These are phyloP conservation scores for Amanita muscaria DNA, from an alignment of 768 basidiomycete genomes.

Conservation along the genomic window DNA sequence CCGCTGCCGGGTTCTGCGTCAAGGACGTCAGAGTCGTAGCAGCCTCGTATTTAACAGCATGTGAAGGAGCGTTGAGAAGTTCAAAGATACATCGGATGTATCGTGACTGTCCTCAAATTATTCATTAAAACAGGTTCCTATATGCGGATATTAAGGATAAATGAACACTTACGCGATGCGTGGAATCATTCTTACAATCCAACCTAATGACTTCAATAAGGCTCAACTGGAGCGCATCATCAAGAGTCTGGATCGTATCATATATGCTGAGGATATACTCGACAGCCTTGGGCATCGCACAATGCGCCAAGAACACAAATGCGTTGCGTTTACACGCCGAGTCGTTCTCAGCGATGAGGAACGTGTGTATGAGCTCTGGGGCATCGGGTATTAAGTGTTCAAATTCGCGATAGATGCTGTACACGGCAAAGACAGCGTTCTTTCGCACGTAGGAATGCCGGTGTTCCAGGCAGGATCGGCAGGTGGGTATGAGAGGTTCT, in stretches of 20 bases:
- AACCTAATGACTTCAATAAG: slow-evolving; percentile 88
- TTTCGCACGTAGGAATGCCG: slow-evolving; percentile 97
- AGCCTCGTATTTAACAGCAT: slow-evolving; percentile 96
- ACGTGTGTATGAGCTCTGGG: slow-evolving; percentile 91
- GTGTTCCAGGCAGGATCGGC: slow-evolving; percentile 91
- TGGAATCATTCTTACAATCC: slow-evolving; percentile 81
- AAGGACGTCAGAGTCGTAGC: slow-evolving; percentile 90
- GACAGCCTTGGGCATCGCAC: slow-evolving; percentile 83
- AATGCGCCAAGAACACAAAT: slow-evolving; percentile 86
- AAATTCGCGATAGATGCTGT: slow-evolving; percentile 89
- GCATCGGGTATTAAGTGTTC: slow-evolving; percentile 95
- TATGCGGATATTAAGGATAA: neutral
- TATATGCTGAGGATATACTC: slow-evolving; percentile 84
- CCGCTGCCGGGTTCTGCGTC: slow-evolving; percentile 91
- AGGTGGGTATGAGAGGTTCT: slow-evolving; percentile 91
- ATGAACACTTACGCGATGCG: slow-evolving; percentile 56
- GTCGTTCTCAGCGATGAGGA: slow-evolving; percentile 93
- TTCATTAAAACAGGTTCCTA: slow-evolving; percentile 5
- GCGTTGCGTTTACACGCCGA: slow-evolving; percentile 96
- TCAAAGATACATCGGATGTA: slow-evolving; percentile 95
- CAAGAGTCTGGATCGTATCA: slow-evolving; percentile 73
- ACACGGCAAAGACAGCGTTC: slow-evolving; percentile 95
- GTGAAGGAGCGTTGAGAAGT: slow-evolving; percentile 78
- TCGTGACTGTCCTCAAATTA: slow-evolving; percentile 54
- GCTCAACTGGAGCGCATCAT: slow-evolving; percentile 92